A percentile compares a stretch with the other conserved stretches of the same genome.
Conservation (phyloP, 2,329 filamentous ascomycete species). For the Aspergillus viridinutans region DNA sequence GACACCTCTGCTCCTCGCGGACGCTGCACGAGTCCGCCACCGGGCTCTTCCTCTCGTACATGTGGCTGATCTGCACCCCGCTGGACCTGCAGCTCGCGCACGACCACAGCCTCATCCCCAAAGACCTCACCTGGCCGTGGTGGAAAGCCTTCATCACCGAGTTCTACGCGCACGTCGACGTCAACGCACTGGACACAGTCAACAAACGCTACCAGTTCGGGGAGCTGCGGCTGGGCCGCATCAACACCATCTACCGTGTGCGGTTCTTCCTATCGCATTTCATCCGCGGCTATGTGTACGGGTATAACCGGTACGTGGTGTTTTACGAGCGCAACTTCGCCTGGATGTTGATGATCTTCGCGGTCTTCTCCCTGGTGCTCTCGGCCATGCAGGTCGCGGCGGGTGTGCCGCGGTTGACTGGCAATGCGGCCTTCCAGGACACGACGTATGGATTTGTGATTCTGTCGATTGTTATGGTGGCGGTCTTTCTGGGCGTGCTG, state of each 20-base stretch:
- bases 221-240: constrained; percentile 41
- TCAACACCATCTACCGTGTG: constrained; percentile 43
- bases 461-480: not conserved
- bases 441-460: not conserved
- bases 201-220: constrained; percentile 41
- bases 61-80: constrained; percentile 36
- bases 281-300: constrained; percentile 26
- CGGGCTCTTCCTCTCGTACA: constrained; percentile 42
- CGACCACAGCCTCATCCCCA: constrained; percentile 29
- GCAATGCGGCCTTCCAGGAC: not conserved
- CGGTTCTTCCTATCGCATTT: constrained; percentile 23
- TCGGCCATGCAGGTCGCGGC: constrained; percentile 47
- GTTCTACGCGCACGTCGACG: constrained; percentile 24
- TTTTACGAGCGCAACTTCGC: constrained; percentile 45
- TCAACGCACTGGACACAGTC: constrained; percentile 30
- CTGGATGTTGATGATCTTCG: constrained; percentile 37
- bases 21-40: constrained; percentile 25
- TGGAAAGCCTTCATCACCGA: constrained; percentile 37
- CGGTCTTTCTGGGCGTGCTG: not conserved
- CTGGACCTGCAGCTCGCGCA: constrained; percentile 38
- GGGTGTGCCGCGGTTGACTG: not conserved
- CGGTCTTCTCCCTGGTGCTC: constrained; percentile 45
- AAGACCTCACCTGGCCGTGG: constrained; percentile 31
- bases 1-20: constrained; percentile 14
- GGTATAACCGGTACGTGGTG: constrained; percentile 33